Conservation (phyloP, 805 yeast genomes). For the Wickerhamomyces subpelliculosus region DNA sequence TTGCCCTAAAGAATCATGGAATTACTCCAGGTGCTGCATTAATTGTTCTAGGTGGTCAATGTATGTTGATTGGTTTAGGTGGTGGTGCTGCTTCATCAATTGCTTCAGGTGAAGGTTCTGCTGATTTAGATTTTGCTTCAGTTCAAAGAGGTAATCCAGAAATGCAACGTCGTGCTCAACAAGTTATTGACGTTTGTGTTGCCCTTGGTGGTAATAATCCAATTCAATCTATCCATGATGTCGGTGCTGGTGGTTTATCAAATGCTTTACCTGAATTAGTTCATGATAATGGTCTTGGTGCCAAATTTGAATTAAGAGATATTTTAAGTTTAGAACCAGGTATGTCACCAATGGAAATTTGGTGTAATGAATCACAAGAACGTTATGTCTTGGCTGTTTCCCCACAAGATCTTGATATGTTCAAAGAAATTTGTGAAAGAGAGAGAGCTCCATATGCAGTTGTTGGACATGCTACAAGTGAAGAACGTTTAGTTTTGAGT, state of each 20-base stretch:
- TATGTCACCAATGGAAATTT: constrained; percentile 98
- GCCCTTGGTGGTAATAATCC: constrained; percentile 73
- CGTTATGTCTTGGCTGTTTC: constrained; percentile 93
- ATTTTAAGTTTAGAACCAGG: constrained; percentile 91
- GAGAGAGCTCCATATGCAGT: constrained; percentile 96
- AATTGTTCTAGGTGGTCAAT: constrained; percentile 95
- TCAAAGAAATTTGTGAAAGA: constrained; percentile 78
- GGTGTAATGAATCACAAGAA: constrained; percentile 99
- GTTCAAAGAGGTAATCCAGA: constrained; percentile 99
- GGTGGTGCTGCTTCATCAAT: constrained; percentile 99
- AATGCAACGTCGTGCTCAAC: constrained; percentile 98
- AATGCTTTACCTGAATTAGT: constrained; percentile 97
- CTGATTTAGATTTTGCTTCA: constrained; percentile 94
- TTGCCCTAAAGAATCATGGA: constrained; percentile 79
- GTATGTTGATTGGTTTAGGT: constrained; percentile 96
- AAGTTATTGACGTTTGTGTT: constrained; percentile 91
- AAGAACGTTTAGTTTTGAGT: constrained; percentile 72
- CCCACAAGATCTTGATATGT: constrained; percentile 63
- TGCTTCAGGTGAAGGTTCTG: constrained; percentile 95
- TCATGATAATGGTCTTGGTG: constrained; percentile 95
- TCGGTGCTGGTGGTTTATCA: constrained; percentile 98
- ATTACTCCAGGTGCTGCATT: constrained; percentile 89
- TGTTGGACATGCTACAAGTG: constrained; percentile 89
- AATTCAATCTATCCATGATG: constrained; percentile 94
- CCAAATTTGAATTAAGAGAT: constrained; percentile 83